Evolutionary conservation across 257 asterid genomes (phyloP), one percentile per base, ranked within the genome.

Genomic region (Avicennia marina): DNA sequence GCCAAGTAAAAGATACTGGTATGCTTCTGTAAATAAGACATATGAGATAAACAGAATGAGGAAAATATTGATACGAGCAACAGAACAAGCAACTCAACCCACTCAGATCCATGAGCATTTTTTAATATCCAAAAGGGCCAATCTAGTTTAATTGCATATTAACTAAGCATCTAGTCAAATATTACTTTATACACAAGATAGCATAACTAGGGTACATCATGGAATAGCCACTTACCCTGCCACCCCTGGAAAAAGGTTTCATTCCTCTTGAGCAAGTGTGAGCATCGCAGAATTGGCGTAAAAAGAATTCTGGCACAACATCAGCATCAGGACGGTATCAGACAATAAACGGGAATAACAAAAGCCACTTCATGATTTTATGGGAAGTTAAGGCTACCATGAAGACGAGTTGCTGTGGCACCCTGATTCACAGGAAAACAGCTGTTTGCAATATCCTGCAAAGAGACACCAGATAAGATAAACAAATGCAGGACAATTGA

Each of bases 261-360:
- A 65, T 72, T 7, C 80, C 82, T 42, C 70, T 75, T 11, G 90
- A 73, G 74, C 96, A 91, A 52, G 84, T 68, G 73, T 91, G 98
- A 58, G 93, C 94, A 70, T 91, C 96, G 34, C 98, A 91, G 57
- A 91, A 85, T 60, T 88, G 98, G 64, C 79, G 93, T 70, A 91
- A 67, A 66, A 88, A 91, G 45, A 91, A 65, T 41, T 87, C 98
- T 90, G 68, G 68, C 58, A 67, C 40, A 58, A 57, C n/a, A 77
- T 59, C 40, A 64, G 6, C 53, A 65, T 15, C 72, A 64, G 29
- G 27, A 36, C 27, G 21, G 34, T 2, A 55, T 61, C 29, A n/a
- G n/a, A n/a, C n/a, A 71, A 63, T 17, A 67, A 63, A 39, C 46
- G 49, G 6, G 46, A 66, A 49, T 9, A 31, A 43, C 19, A 16